Conservation (phyloP, 108 stramenopile genomes). For the Pseudonitzschia delicatissima region DNA sequence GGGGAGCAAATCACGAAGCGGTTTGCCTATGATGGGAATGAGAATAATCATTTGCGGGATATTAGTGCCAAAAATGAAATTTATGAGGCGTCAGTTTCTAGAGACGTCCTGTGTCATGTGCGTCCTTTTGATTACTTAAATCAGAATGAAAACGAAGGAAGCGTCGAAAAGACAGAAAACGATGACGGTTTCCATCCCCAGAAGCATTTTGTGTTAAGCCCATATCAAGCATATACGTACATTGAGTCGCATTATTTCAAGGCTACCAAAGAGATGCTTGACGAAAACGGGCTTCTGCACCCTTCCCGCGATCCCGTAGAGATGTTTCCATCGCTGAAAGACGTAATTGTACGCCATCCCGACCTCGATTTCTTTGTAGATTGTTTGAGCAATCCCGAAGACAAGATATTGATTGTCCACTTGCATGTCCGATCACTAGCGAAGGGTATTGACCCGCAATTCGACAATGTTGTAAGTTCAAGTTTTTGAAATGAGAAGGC, state of each 20-base stretch:
- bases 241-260: slow-evolving; percentile 56
- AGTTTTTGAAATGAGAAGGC: no score
- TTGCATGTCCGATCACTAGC: slow-evolving; percentile 65
- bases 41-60: slow-evolving; percentile 58
- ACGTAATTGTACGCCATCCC: slow-evolving; percentile 49
- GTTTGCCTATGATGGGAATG: slow-evolving; percentile 65
- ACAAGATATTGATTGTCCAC: slow-evolving; percentile 25
- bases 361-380: slow-evolving; percentile 58
- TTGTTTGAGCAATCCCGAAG: slow-evolving; percentile 7
- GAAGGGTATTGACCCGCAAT: slow-evolving; percentile 52
- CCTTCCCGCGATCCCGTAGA: slow-evolving; percentile 54
- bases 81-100: slow-evolving; percentile 68
- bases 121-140: slow-evolving; percentile 28
- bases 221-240: slow-evolving; percentile 53
- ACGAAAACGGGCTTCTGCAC: slow-evolving; percentile 18
- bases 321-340: slow-evolving; percentile 44
- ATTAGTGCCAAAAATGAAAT: slow-evolving; percentile 46
- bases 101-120: slow-evolving; percentile 49
- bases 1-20: slow-evolving; percentile 27
- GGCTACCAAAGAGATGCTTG: slow-evolving; percentile 9
- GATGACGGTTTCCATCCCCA: not conserved
- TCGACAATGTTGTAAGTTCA: slow-evolving; percentile 47
- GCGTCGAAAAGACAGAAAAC: not conserved
- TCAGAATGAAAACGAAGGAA: not conserved
- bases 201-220: slow-evolving; percentile 28